Conservation (phyloP, 352 stramenopile species). For the Paralagenidium karlingii region DNA sequence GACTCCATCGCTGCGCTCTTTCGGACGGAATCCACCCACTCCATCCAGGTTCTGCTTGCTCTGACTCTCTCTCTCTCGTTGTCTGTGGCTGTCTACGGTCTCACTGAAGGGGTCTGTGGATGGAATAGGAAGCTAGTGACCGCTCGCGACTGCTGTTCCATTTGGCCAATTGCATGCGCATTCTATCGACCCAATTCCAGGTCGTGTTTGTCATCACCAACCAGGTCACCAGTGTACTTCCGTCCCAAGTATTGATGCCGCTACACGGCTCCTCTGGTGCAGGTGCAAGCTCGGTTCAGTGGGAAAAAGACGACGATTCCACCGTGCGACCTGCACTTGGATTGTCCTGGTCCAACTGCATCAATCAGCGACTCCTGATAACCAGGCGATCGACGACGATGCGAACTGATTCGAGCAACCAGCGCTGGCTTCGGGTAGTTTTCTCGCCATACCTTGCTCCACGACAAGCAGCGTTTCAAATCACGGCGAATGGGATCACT, state of each 20-base stretch:
- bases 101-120: neutral
- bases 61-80: too few species aligned
- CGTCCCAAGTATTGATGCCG: neutral
- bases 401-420: too few species aligned
- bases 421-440: slow-evolving; percentile 23
- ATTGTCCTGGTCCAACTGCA: slow-evolving; percentile 72
- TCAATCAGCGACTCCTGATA: slow-evolving; percentile 58
- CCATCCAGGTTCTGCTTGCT: slow-evolving; percentile 38
- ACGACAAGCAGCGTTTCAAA: slow-evolving; percentile 27
- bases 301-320: slow-evolving; percentile 6
- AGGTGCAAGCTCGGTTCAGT: neutral
- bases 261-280: neutral
- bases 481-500: slow-evolving; percentile 45
- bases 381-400: too few species aligned
- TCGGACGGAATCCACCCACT: slow-evolving; percentile 47
- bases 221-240: slow-evolving; percentile 61
- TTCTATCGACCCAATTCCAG: slow-evolving; percentile 62
- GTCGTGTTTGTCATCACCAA: slow-evolving; percentile 70
- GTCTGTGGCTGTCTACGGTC: neutral
- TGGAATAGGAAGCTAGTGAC: slow-evolving; percentile 38
- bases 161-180: slow-evolving; percentile 73
- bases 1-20: slow-evolving; percentile 74
- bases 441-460: slow-evolving; percentile 43
- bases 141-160: slow-evolving; percentile 71
- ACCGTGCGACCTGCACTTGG: slow-evolving; percentile 42